phyloP scores from a whole-genome alignment of 1,284 basidiomycete genomes.

The Marasmius tenuissimus region DNA sequence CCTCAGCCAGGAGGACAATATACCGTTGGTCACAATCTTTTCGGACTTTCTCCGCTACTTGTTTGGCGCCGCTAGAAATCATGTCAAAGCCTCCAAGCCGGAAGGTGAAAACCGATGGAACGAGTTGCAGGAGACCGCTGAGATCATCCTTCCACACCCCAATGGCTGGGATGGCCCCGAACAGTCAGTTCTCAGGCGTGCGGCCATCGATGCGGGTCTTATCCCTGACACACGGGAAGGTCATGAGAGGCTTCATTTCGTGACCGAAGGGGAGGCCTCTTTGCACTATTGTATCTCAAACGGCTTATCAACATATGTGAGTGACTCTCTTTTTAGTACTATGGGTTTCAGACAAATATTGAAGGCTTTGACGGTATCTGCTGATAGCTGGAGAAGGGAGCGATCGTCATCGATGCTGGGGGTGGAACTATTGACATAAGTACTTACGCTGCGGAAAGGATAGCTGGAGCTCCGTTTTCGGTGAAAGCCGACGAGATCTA shows the following conservation, averaged over 20 bases:
- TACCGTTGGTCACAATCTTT: too few relatives aligned
- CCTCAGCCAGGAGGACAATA: too few relatives aligned
- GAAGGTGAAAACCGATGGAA: too few relatives aligned
- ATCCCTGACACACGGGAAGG: not conserved
- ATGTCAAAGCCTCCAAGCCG: too few relatives aligned
- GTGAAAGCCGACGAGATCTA: not conserved
- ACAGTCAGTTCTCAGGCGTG: not conserved
- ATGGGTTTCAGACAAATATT: not conserved
- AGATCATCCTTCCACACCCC: not conserved
- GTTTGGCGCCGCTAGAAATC: too few relatives aligned
- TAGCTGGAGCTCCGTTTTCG: not conserved
- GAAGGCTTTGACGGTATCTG: not conserved
- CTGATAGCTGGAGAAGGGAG: constrained; percentile 1
- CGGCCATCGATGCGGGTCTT: not conserved
- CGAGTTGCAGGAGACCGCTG: not conserved
- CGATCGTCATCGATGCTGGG: constrained; percentile 6
- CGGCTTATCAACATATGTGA: not conserved
- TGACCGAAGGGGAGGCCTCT: constrained; percentile 8
- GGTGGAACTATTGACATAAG: constrained; percentile 4
- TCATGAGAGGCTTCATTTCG: constrained; percentile 1
- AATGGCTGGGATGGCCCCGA: not conserved
- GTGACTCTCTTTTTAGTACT: not conserved
- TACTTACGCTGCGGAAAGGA: not conserved
- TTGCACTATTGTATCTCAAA: constrained; percentile 6
- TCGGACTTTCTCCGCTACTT: too few relatives aligned